These are phyloP conservation scores for Euphorbia tirucalli DNA, from an alignment of 345 rosid species.

Conservation along the genomic window DNA sequence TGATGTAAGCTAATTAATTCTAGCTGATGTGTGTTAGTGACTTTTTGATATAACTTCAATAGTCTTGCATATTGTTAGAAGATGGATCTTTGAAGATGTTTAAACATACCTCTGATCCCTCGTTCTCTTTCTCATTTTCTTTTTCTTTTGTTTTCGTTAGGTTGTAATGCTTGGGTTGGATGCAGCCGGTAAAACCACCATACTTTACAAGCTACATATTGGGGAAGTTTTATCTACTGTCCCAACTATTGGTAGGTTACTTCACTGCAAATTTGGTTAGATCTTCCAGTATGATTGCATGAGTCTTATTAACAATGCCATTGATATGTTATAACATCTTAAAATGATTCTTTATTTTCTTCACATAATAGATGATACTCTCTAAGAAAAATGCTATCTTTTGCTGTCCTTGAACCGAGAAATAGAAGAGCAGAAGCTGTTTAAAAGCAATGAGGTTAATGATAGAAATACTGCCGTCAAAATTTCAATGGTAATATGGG, in stretches of 20 bases:
- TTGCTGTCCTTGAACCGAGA: background rate
- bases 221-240: slow-evolving; percentile 98
- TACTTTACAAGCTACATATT: slow-evolving; percentile 92
- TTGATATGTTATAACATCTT: background rate
- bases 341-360: background rate
- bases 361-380: background rate
- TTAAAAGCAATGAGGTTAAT: background rate
- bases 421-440: background rate
- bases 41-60: background rate
- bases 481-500: background rate
- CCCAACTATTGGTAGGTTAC: slow-evolving; percentile 78
- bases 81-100: background rate
- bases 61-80: background rate
- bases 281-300: background rate
- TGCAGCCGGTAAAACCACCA: slow-evolving; percentile 96
- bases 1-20: background rate
- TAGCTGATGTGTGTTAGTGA: background rate
- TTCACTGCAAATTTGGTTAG: background rate
- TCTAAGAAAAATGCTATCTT: background rate
- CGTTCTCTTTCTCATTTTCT: background rate
- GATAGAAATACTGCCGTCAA: background rate
- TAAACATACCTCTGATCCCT: background rate
- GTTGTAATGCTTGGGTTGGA: slow-evolving; percentile 98
- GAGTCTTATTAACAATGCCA: background rate
- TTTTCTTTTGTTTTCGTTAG: slow-evolving; percentile 41